These are phyloP conservation scores for Periconia digitata DNA, from an alignment of 2,329 filamentous ascomycete genomes.

Conservation along the genomic window DNA sequence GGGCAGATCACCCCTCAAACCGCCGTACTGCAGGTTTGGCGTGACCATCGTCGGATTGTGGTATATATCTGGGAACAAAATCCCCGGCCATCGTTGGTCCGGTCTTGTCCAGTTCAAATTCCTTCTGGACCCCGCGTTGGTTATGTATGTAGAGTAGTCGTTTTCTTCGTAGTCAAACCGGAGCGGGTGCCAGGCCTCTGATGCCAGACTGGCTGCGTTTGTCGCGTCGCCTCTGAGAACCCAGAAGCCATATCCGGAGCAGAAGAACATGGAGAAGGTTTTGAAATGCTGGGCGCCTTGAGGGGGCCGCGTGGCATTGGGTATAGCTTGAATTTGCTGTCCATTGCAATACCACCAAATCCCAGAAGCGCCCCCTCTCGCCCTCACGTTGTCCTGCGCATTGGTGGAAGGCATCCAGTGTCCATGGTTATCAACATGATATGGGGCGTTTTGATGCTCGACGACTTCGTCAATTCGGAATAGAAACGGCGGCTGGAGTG, in stretches of 20 bases:
- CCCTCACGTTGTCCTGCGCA: constrained; percentile 6
- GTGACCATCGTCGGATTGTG: constrained; percentile 7
- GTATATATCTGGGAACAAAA: constrained; percentile 31
- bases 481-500: constrained; percentile 19
- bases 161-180: constrained; percentile 20
- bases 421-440: constrained; percentile 1
- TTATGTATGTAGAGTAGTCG: constrained; percentile 27
- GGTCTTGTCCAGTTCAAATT: constrained; percentile 13
- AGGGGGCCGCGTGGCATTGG: constrained; percentile 6
- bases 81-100: constrained; percentile 17
- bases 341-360: constrained; percentile 19
- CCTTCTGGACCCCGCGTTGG: constrained; percentile 14
- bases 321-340: constrained; percentile 3
- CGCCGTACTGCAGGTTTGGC: constrained; percentile 16
- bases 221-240: constrained; percentile 22
- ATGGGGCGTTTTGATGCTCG: constrained; percentile 7
- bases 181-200: constrained; percentile 20
- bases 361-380: constrained; percentile 12
- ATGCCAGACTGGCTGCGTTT: constrained; percentile 1
- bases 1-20: constrained; percentile 33
- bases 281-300: constrained; percentile 6
- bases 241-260: constrained; percentile 22
- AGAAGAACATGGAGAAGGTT: constrained; percentile 24
- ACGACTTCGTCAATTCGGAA: constrained; percentile 32
- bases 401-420: constrained; percentile 20